Percentiles rank a stretch among this genome's conserved stretches.
phyloP scores from a whole-genome alignment of 2,329 filamentous ascomycete genomes.

The Ustulina deusta region DNA sequence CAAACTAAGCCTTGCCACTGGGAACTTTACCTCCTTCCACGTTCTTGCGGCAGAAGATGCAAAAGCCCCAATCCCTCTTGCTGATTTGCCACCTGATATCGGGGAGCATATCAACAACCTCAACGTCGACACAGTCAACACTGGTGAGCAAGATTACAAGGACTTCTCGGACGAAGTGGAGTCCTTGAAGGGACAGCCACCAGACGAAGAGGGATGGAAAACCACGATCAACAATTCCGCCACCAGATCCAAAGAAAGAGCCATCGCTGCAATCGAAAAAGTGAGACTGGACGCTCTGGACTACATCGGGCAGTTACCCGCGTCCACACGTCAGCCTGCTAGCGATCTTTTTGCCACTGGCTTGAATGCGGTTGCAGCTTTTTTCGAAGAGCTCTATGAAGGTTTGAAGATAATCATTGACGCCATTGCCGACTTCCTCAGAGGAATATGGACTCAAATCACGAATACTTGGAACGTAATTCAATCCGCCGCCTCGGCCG shows the following conservation, averaged over 20 bases:
- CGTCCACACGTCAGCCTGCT: background rate
- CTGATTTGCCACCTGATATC: background rate
- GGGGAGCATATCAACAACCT: background rate
- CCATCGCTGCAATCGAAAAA: background rate
- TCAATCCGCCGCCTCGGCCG: background rate
- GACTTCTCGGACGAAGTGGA: constrained; percentile 6
- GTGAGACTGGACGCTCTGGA: background rate
- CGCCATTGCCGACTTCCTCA: background rate
- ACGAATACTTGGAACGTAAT: background rate
- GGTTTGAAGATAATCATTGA: background rate
- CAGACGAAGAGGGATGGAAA: background rate
- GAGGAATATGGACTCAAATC: background rate
- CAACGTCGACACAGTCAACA: background rate
- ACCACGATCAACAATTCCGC: background rate
- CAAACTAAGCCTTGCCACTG: constrained; percentile 9
- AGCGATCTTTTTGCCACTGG: background rate
- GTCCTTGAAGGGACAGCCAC: background rate
- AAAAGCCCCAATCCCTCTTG: background rate
- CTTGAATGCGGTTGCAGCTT: background rate
- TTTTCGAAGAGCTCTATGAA: constrained; percentile 3
- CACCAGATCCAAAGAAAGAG: background rate
- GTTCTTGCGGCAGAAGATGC: constrained; percentile 2
- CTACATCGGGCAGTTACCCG: background rate
- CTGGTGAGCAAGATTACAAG: constrained; percentile 7
- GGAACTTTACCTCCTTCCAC: constrained; percentile 10